Evolutionary conservation across 306 rosid species (phyloP), one percentile per base, ranked within the genome.

Genomic region (Glycine latifolia): DNA sequence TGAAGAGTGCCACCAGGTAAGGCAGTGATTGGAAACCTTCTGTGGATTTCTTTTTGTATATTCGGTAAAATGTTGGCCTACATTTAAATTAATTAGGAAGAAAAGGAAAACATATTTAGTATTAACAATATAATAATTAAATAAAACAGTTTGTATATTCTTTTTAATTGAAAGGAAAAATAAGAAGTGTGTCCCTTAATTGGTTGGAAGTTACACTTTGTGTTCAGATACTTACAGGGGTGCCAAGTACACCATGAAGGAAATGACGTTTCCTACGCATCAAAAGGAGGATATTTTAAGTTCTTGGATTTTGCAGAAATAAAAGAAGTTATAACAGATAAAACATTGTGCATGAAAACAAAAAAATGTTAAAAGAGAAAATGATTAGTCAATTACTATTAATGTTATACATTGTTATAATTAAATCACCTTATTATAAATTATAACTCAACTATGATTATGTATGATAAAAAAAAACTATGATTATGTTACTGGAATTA

Each of bases 241-340:
- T 68, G 99, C 94, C 79, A 95, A 74, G 88, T 59, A 95, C 31
- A 93, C 99, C 86, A 91, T 0, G 88, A 86, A 61, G 39, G 99
- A 95, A 6, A 95, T 74, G 17, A 91, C 7, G 65, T 95, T 90
- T 37, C 99, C 98, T 95, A 44, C 49, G 10, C 78, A 84, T 58
- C 33, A 83, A 54, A 83, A 43, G 77, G 10, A 67, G 39, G 9
- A 77, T 3, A 47, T 16, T 61, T 75, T 73, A 63, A 5, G 44
- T 44, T 55, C 52, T 52, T 73, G 12, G 16, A 12, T 56, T 72
- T 73, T 12, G 20, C 26, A 7, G 54, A 69, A 46, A 68, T 2
- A 13, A 58, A 66, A 54, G 37, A 76, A 7, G 62, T n/a, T 49
- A 49, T 41, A 66, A 39, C 6, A 65, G 12, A 62, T 5, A 62